These are phyloP conservation scores for Lachnellula suecica DNA, from an alignment of 2,329 filamentous ascomycete species.

Conservation along the genomic window DNA sequence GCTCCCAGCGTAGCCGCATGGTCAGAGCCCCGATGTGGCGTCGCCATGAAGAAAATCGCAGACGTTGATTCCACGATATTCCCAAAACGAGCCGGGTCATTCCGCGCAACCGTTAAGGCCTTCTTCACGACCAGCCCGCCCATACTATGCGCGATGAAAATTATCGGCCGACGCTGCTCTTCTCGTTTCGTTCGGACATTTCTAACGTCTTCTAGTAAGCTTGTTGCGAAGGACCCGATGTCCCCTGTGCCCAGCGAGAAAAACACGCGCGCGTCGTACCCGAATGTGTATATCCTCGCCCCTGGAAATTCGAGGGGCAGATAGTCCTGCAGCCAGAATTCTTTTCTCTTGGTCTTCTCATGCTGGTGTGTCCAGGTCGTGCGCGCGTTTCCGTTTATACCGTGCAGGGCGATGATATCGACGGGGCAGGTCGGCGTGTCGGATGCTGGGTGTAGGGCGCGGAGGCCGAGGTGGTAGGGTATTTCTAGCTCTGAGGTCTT, in stretches of 20 bases:
- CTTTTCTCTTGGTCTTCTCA: background rate
- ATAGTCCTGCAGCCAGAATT: conserved; percentile 17
- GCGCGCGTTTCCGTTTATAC: conserved; percentile 6
- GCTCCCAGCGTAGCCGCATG: background rate
- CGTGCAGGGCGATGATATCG: conserved; percentile 11
- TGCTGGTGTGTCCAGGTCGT: conserved; percentile 15
- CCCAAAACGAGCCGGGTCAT: conserved; percentile 14
- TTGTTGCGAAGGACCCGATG: conserved; percentile 9
- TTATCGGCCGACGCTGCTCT: conserved; percentile 10
- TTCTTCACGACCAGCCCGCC: conserved; percentile 14
- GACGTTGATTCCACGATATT: conserved; percentile 26
- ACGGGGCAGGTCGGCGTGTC: background rate
- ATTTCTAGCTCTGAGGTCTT: background rate
- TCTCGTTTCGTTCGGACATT: background rate
- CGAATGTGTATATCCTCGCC: conserved; percentile 17
- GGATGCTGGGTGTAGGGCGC: conserved; percentile 1
- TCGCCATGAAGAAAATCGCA: conserved; percentile 38
- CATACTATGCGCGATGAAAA: conserved; percentile 15
- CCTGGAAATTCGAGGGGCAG: conserved; percentile 11
- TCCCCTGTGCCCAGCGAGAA: conserved; percentile 7
- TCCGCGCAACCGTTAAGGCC: conserved; percentile 8
- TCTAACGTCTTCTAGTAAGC: conserved; percentile 10
- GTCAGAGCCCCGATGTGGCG: conserved; percentile 37
- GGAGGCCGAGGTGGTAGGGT: background rate
- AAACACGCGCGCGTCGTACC: conserved; percentile 15